Conservation (phyloP, 2,329 filamentous ascomycete genomes). For the Lasiodiplodia hormozganensis region DNA sequence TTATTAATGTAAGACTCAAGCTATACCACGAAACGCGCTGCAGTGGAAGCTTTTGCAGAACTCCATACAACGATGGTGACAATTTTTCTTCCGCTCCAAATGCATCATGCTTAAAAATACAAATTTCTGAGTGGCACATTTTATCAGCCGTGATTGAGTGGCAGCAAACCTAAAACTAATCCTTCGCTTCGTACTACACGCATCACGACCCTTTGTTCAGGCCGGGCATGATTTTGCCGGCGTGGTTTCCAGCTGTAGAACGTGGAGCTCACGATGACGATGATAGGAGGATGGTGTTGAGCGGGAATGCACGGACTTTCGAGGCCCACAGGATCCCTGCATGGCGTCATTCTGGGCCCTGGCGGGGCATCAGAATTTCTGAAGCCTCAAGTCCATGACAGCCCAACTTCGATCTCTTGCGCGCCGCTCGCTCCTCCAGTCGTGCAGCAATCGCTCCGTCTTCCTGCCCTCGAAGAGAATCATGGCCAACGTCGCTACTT, state of each 20-base stretch:
- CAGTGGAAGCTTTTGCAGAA: too few species aligned
- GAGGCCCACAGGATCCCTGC: conserved; percentile 8
- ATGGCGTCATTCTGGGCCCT: conserved; percentile 25
- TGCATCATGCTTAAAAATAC: too few species aligned
- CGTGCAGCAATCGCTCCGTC: background rate
- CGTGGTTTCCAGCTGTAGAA: background rate
- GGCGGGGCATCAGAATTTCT: conserved; percentile 26
- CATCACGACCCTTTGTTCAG: background rate
- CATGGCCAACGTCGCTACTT: conserved; percentile 30
- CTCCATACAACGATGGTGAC: too few species aligned
- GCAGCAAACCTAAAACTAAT: too few species aligned
- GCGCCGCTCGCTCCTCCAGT: background rate
- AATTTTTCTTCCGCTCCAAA: too few species aligned
- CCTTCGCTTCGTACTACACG: background rate
- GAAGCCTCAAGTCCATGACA: background rate
- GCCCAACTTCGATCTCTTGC: conserved; percentile 1
- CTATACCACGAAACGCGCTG: too few species aligned
- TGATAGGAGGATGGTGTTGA: conserved; percentile 14
- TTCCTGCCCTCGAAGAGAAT: conserved; percentile 28
- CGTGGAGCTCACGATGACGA: background rate
- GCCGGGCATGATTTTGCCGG: background rate
- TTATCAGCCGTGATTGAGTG: too few species aligned
- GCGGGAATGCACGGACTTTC: background rate
- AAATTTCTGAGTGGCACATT: too few species aligned
- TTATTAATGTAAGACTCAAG: too few species aligned